A percentile compares a stretch with the other conserved stretches of the same genome.
phyloP scores from a whole-genome alignment of 768 basidiomycete genomes.

The Lyophyllum shimeji region DNA sequence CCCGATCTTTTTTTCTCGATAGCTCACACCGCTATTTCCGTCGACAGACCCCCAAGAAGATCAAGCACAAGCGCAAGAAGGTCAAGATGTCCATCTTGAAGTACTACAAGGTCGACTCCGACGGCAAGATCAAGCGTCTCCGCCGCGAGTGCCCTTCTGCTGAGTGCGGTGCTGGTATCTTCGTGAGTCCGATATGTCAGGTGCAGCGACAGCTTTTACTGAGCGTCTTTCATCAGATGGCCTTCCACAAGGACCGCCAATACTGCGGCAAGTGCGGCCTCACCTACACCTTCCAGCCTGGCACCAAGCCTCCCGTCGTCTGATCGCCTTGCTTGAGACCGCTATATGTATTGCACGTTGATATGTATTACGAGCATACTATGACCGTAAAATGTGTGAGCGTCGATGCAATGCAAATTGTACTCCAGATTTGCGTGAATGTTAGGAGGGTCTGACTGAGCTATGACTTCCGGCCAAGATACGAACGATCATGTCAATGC shows the following conservation, averaged over 20 bases:
- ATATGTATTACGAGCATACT: background rate
- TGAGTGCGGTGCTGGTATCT: constrained; percentile 84
- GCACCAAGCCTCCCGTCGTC: constrained; percentile 73
- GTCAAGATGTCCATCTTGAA: constrained; percentile 99
- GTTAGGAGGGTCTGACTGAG: no score
- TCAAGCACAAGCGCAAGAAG: constrained; percentile 99
- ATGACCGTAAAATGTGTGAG: background rate
- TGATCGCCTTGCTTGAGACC: constrained; percentile 29
- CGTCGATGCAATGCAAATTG: background rate
- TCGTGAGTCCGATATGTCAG: constrained; percentile 48
- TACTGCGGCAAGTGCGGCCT: constrained; percentile 95
- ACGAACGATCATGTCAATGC: background rate
- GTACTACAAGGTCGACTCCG: constrained; percentile 99
- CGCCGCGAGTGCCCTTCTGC: constrained; percentile 92
- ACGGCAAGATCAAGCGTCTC: constrained; percentile 99
- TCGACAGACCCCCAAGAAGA: constrained; percentile 91
- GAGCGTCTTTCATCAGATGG: constrained; percentile 66
- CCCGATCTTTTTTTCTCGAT: background rate
- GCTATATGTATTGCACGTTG: background rate
- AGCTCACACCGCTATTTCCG: background rate
- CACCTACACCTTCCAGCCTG: constrained; percentile 83
- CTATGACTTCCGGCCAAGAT: background rate
- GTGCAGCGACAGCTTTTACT: constrained; percentile 12
- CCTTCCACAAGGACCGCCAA: constrained; percentile 97
- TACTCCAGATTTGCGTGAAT: background rate